Base-by-base conservation (phyloP, 106 monocot species). In the Vanilla planifolia region DNA sequence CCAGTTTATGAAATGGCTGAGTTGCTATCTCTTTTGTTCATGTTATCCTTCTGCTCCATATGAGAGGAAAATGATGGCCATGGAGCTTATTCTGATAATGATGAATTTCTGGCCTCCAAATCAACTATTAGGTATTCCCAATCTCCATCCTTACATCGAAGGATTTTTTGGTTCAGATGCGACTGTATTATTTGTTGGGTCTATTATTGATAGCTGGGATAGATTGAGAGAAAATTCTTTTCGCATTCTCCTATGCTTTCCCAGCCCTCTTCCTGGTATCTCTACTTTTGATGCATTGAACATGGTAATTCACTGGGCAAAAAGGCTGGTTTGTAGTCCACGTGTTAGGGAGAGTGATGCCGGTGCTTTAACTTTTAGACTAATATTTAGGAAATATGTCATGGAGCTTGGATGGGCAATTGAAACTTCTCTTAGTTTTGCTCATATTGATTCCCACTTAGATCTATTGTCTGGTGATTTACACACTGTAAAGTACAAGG, bases 341-440 rank as follows among this genome's bases (percentile, higher is more conserved):
- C 91, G 98, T 32, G 98, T 98, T 16, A 73, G 98, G 65, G 98
- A 98, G 77, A 88, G 98, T 75, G 98, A 98, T 82, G 92, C 98
- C 39, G 98, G 98, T 42, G 98, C 98, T 7, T 75, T 98, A 63
- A 85, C 88, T 39, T 71, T 92, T 33, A 67, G 98, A 30, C 84
- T 98, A 19, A 67, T 98, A 61, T 92, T 92, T 47, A 91, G 75
- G 63, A 98, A 92, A 57, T 98, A 98, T 73, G 85, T 98, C 19
- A 44, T 98, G 60, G 85, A 85, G 28, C 84, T 92, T 59, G 82
- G 85, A 1, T 88, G 77, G 88, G 19, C 64, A 11, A 59, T 98
- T 67, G 55, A 56, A 39, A 62, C 51, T 66, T 88, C 77, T 67
- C 51, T 51, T 41, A 61, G 73, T 63, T 36, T 59, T 47, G 34